Conservation (phyloP, 75 land plant genomes). For the Azolla pinnata region DNA sequence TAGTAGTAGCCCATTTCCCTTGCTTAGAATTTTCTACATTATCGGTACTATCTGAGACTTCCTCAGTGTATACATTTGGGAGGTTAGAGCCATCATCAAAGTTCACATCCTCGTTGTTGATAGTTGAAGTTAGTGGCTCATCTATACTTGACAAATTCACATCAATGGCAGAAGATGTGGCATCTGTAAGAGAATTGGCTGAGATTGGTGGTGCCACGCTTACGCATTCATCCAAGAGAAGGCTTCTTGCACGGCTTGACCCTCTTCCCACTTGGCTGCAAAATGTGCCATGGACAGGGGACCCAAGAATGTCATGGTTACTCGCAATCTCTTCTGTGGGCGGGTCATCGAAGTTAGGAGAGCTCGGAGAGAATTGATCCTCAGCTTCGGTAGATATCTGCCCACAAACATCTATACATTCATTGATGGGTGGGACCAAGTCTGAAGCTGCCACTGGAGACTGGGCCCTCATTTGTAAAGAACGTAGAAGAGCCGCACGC, state of each 20-base stretch:
- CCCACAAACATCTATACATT: constrained; percentile 8
- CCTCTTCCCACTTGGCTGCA: constrained; percentile 14
- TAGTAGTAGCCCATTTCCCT: background rate
- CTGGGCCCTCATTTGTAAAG: constrained; percentile 81
- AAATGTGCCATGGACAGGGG: constrained; percentile 12
- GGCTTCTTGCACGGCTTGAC: constrained; percentile 18
- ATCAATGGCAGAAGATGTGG: background rate
- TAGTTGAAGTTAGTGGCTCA: background rate
- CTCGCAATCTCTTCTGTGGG: constrained; percentile 10
- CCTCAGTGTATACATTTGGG: background rate
- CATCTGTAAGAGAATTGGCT: background rate
- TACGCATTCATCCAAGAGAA: constrained; percentile 32
- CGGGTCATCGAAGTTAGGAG: constrained; percentile 9
- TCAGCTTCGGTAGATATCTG: constrained; percentile 19
- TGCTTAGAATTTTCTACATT: background rate
- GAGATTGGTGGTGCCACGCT: no score
- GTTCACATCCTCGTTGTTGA: background rate
- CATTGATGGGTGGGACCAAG: constrained; percentile 21
- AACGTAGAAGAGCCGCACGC: constrained; percentile 73
- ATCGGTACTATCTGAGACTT: constrained; percentile 4
- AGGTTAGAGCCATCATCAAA: background rate
- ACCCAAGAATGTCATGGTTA: constrained; percentile 10
- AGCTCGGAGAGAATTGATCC: constrained; percentile 17
- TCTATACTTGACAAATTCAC: background rate
- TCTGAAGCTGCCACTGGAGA: constrained; percentile 39